Base-by-base conservation (phyloP, 768 basidiomycete species). In the Amanita inopinata region DNA sequence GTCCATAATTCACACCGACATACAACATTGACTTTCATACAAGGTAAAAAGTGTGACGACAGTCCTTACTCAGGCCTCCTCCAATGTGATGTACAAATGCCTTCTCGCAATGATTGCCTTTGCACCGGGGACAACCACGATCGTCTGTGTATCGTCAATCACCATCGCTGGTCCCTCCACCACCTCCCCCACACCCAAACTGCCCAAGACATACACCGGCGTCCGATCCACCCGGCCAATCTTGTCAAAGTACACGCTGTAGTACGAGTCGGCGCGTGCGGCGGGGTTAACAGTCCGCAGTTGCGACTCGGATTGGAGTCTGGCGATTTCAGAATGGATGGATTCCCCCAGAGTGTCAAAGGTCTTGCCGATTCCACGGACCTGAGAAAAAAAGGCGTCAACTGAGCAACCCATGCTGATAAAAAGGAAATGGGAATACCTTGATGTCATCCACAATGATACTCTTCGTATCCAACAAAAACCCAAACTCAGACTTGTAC, bases 101-200 rank as follows among this genome's bases (percentile, higher is more conserved):
- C 77, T 80, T 43, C 75, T 79, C 36, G 80, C 74, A 43, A 88
- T 54, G 5, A 83, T 63, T 14, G 76, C 83, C 55, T 60, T 74
- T 38, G 83, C 77, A 11, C 71, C 77, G 0, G 88, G 84, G 15
- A 90, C 77, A 3, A 98, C 61, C 23, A 98, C 83, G 47, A 97
- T 88, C 17, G 93, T 96, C 66, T 96, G 94, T 15, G 93, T 97
- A 51, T 88, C 70, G 60, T 98, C 93, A 53, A 96, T 87, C 47
- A 98, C 83, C 76, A 97, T 83, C 25, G 91, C 89, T 6, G 94
- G 92, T 5, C 93, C 94, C 33, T 73, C 61, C 19, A 94, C 65
- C 30, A 69, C 64, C 44, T 90, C 83, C 2, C 91, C 92, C 9
- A 79, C 64, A 0, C 63, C 65, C 45, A 97, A 61, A 10, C 65